Evolutionary conservation across 345 rosid genomes (phyloP), one percentile per base, ranked within the genome.

Genomic region (Populus pruinosa): DNA sequence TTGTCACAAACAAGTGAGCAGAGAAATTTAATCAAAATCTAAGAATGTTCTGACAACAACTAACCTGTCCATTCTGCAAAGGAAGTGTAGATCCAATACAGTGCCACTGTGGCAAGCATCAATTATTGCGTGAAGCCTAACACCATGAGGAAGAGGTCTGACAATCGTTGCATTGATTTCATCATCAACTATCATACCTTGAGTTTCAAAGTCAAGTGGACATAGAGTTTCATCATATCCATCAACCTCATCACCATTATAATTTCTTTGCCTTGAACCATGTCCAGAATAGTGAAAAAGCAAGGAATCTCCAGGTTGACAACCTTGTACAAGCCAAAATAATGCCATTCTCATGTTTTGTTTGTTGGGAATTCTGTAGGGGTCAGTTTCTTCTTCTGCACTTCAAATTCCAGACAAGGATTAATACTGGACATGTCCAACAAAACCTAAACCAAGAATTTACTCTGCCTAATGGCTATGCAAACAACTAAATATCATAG

Each of bases 141-240:
- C 97, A 13, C 97, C 95, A 17, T 69, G 85, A 29, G 93, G 90
- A 71, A 93, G 93, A 69, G 97, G 97, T 62, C 88, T 89, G 17
- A 91, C 94, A 76, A 91, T 86, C 0, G 90, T 88, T 0, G 91
- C 86, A 79, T 94, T 92, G 17, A 91, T 92, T 83, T 91, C 96
- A 83, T 94, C 96, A 82, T 94, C 98, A 11, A 91, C 92, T 79
- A 94, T 90, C 98, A 93, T 91, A n/a, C 98, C 98, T 81, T 91
- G 95, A 69, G 95, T 91, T 86, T 94, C 94, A 73, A 91, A 94
- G 82, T 94, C 98, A 59, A 90, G 72, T 53, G 98, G 98, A 76
- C 97, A 91, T 4, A 94, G 83, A 9, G 97, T 93, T 84, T 94
- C 98, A 79, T 93, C 97, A 41, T 86, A 91, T 27, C 97, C 97